A percentile compares a stretch with the other conserved stretches of the same genome.
Evolutionary conservation across 768 basidiomycete species (phyloP).

Genomic region (Kwoniella botswanensis): DNA sequence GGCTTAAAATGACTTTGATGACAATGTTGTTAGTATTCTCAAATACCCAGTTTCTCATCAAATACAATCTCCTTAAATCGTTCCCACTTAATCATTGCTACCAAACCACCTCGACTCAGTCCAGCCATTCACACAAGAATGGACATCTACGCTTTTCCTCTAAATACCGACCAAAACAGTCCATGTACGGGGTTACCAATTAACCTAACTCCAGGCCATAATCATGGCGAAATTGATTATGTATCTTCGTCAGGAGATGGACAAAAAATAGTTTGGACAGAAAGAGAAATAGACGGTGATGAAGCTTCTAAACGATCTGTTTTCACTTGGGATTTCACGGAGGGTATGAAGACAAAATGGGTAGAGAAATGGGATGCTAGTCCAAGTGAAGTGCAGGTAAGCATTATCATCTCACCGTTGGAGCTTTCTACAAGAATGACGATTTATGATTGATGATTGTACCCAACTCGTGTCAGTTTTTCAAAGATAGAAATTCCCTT

Average conservation of each 20-base stretch:
- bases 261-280: slow-evolving; percentile 80
- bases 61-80: slow-evolving; percentile 62
- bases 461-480: slow-evolving; percentile 65
- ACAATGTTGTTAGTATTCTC: slow-evolving; percentile 66
- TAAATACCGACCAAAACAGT: slow-evolving; percentile 9
- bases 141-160: slow-evolving; percentile 64
- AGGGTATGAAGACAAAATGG: slow-evolving; percentile 66
- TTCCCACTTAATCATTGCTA: slow-evolving; percentile 71
- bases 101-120: slow-evolving; percentile 80
- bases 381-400: slow-evolving; percentile 66
- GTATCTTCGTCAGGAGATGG: slow-evolving; percentile 72
- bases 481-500: slow-evolving; percentile 69
- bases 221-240: slow-evolving; percentile 79
- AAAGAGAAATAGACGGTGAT: slow-evolving; percentile 84
- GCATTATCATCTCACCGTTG: not conserved
- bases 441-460: not conserved
- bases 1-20: not conserved
- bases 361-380: slow-evolving; percentile 87
- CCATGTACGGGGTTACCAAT: slow-evolving; percentile 51
- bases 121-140: slow-evolving; percentile 87
- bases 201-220: slow-evolving; percentile 74
- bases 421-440: not conserved
- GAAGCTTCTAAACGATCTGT: slow-evolving; percentile 78
- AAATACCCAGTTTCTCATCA: slow-evolving; percentile 61
- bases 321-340: slow-evolving; percentile 61